Base-by-base conservation (phyloP, 169 alveolate genomes). In the Theileria parva region DNA sequence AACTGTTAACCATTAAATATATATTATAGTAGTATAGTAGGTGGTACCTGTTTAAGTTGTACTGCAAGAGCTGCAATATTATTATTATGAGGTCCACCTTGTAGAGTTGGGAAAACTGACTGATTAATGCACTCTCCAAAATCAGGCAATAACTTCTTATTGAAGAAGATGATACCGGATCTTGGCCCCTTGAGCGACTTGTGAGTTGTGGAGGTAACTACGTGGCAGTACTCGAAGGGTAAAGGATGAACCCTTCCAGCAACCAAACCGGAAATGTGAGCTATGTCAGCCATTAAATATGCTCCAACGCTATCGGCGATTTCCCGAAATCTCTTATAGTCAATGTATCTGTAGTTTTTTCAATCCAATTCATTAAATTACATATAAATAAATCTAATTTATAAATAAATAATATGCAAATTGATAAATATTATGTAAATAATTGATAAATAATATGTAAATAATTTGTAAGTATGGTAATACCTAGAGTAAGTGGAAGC, bases 201-300 rank as follows among this genome's bases (percentile, higher is more conserved):
- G 92, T 98, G 98, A 12, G 99, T 97, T n/a, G 99, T 97, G 39
- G 96, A 95, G 21, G 99, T 97, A 48, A 98, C 99, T n/a, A 97
- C 96, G 81, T 98, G 97, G 50, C 97, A 95, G 83, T 95, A 88
- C 69, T 91, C 92, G 51, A 95, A 95, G 30, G 98, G 98, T 13
- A 96, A 92, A 2, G 97, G 97, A 69, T 94, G 92, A 25, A 83
- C 91, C 11, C 88, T 93, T 8, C 98, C 98, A 23, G 99, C 99
- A 28, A 98, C 94, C 74, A 98, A 85, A 25, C 99, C 98, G 44
- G 97, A 84, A 64, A 95, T 95, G 87, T 98, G 99, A 4, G 99
- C 97, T 92, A 98, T 97, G 87, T 98, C 99, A 55, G 97, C 97
- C 92, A 97, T 75, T 59, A 98, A 93, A 77, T 92, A 89, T 8